Base-by-base conservation (phyloP, 1,284 basidiomycete species). In the Puccinia triticina region DNA sequence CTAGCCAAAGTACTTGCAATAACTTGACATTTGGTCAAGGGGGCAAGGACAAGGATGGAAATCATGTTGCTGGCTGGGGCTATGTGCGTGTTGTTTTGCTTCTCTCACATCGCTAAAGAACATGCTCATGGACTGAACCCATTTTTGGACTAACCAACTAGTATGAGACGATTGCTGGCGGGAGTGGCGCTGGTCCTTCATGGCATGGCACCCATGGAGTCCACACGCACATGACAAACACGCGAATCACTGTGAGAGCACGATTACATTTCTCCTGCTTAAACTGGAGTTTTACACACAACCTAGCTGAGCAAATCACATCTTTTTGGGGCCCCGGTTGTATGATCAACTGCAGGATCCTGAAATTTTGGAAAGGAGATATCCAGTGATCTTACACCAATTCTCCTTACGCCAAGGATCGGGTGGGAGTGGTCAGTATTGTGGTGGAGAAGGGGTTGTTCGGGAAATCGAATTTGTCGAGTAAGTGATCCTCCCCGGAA, bases 21-120 rank as follows among this genome's bases (percentile, higher is more conserved):
- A 96, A 95, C 86, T 88, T 98, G 67, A 98, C 96, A 0, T 98
- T 98, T 85, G 94, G 94, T 16, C 89, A 91, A 0, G 94, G 94
- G 32, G 94, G 94, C 7, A 95, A 95, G 87, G 92, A 93, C 86
- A 91, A 91, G 84, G 90, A 93, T 0, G 95, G 94, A 0, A 91
- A 91, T 90, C 84, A 89, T 90, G 83, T 90, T 29, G 86, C 91
- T 57, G 95, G 95, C 23, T 98, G 94, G 92, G 96, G 96, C 0
- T 97, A 96, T 66, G 55, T 69, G 37, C 5, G 37, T 43, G 18
- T n/a, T 72, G 37, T n/a, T 57, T n/a, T 61, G 7, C 26, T 72
- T 43, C 21, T 55, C 40, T 29, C 18, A 21, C 32, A 73, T 48
- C 12, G 14, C 11, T 34, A 61, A 21, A 59, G n/a, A n/a, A 29